phyloP scores from a whole-genome alignment of 495 filamentous ascomycete species.

The Neurospora intermedia region DNA sequence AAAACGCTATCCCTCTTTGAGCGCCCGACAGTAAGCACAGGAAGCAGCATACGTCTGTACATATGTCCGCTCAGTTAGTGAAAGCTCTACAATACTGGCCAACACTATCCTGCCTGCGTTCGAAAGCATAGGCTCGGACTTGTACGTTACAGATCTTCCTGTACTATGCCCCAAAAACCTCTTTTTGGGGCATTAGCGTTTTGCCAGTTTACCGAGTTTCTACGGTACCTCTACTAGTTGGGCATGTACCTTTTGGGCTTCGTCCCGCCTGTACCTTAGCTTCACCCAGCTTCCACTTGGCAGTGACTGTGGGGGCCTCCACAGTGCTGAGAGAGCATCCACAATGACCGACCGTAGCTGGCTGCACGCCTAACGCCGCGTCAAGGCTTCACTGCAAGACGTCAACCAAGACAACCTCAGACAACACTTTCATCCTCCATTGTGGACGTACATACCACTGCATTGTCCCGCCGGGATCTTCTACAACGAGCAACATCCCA shows the following conservation, averaged over 20 bases:
- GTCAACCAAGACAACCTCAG: neutral
- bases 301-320: neutral
- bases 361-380: neutral
- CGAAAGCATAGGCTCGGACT: too few relatives aligned
- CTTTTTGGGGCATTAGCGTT: too few relatives aligned
- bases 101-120: too few relatives aligned
- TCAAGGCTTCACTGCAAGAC: neutral
- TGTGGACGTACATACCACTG: neutral
- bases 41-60: too few relatives aligned
- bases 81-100: too few relatives aligned
- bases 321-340: neutral
- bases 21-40: too few relatives aligned
- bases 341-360: neutral
- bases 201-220: too few relatives aligned
- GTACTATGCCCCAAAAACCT: too few relatives aligned
- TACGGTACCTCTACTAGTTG: neutral
- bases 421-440: neutral
- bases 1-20: too few relatives aligned
- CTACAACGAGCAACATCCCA: neutral
- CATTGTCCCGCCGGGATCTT: neutral
- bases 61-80: too few relatives aligned
- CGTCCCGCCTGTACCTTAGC: neutral
- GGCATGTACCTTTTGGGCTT: neutral
- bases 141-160: too few relatives aligned
- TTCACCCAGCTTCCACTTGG: neutral